A percentile compares a stretch with the other conserved stretches of the same genome.
phyloP scores from a whole-genome alignment of 139 green algal genomes.

The Astrephomene gubernaculifera region DNA sequence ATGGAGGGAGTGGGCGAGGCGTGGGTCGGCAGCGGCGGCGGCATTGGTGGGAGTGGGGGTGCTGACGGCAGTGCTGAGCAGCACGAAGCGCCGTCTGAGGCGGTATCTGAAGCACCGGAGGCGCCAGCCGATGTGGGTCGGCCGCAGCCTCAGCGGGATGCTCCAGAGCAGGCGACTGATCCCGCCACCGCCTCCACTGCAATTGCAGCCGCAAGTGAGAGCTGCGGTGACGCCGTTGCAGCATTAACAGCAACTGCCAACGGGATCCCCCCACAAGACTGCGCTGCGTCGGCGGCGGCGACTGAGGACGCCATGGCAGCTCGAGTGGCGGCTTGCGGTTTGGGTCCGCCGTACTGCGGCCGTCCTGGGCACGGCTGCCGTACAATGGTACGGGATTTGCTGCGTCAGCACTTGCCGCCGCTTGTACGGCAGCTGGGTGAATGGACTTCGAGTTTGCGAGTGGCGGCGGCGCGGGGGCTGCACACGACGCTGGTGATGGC shows the following conservation, averaged over 20 bases:
- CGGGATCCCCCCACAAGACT: neutral
- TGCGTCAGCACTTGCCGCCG: constrained; percentile 69
- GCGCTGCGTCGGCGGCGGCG: neutral
- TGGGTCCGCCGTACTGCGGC: constrained; percentile 48
- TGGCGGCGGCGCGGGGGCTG: constrained; percentile 60
- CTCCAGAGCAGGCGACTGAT: neutral
- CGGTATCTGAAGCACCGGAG: neutral
- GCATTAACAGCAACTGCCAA: neutral
- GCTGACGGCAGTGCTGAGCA: neutral
- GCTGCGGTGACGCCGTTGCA: no score
- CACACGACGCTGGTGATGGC: constrained; percentile 66
- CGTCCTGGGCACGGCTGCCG: constrained; percentile 47
- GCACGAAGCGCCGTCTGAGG: neutral
- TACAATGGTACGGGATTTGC: constrained; percentile 51
- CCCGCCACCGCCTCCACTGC: neutral
- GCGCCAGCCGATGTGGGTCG: neutral
- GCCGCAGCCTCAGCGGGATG: neutral
- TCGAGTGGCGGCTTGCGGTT: constrained; percentile 35
- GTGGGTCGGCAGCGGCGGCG: constrained; percentile 37
- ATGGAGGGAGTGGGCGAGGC: constrained; percentile 52
- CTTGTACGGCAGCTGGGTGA: constrained; percentile 58
- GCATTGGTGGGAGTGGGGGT: neutral
- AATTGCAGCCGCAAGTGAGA: no score
- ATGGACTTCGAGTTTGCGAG: constrained; percentile 66
- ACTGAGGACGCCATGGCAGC: neutral